Conservation (phyloP, 257 asterid species). For the Solanum etuberosum region DNA sequence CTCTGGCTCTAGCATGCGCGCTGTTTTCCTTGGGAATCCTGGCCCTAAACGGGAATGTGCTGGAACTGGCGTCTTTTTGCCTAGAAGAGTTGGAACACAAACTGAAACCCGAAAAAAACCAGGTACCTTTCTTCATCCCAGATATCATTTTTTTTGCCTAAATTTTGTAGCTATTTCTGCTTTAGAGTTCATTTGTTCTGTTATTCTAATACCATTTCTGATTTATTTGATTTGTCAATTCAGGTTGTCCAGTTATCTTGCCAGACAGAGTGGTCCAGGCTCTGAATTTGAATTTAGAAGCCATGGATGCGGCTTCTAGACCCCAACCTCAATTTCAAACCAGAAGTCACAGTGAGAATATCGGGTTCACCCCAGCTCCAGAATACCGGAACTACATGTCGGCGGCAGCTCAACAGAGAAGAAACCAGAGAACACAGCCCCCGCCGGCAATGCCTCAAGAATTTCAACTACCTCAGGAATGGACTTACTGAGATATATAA, state of each 20-base stretch:
- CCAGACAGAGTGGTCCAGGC: conserved; percentile 70
- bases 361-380: neutral
- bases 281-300: conserved; percentile 41
- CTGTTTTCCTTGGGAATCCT: conserved; percentile 36
- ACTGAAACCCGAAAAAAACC: conserved; percentile 34
- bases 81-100: conserved; percentile 33
- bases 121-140: conserved; percentile 11
- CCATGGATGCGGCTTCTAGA: conserved; percentile 1
- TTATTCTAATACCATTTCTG: neutral
- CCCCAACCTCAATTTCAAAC: conserved; percentile 4
- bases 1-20: conserved; percentile 29
- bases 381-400: conserved; percentile 1
- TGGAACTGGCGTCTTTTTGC: conserved; percentile 84
- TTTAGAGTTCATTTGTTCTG: neutral
- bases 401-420: conserved; percentile 19
- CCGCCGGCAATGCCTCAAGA: conserved; percentile 23
- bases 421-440: conserved; percentile 2
- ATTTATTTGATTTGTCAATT: neutral
- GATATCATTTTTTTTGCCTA: neutral
- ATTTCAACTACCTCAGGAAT: conserved; percentile 64
- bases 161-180: neutral
- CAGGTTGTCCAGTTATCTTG: conserved; percentile 49
- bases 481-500: conserved; percentile 44
- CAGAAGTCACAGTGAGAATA: neutral
- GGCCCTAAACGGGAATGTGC: conserved; percentile 38